Evolutionary conservation across 371 early-diverging fungal genomes (phyloP), one percentile per base, ranked within the genome.

Genomic region (Actinomortierella wolfii): DNA sequence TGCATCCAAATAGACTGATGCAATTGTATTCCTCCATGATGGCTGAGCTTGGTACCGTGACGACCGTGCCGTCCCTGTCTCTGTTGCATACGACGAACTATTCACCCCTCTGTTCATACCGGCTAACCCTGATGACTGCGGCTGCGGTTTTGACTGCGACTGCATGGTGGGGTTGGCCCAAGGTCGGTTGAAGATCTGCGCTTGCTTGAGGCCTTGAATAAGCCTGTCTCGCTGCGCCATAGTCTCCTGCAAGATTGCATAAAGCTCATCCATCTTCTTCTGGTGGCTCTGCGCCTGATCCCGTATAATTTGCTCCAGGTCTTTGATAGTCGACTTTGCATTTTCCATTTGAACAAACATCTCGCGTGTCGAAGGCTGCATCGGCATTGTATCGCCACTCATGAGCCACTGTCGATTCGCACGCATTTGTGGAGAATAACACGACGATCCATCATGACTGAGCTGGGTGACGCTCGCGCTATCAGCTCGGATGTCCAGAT

Each of bases 241-340:
- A 1, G 67, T 66, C 5, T 61, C 66, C 46, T 73, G 67, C 13
- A 73, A 46, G 20, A 73, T 62, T 20, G 17, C 43, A n/a, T 66
- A 73, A 23, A 73, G 44, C 9, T 66, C 62, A 8, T 48, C 20
- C 73, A 73, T 73, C 60, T 59, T 66, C 23, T 56, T 73, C 20
- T 62, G 44, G 45, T 73, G 67, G 2, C 59, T 48, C 24, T 73
- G 67, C 23, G 59, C 67, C 23, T 73, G 73, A 28, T 73, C 73
- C 0, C 57, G 58, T n/a, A 73, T 73, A 5, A 73, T 62, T 67
- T 73, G 66, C 21, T 73, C 73, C 25, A 73, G 63, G 24, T 73
- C 73, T 50, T 59, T 73, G 42, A 73, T 73, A 13, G 73, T 73
- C 24, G 73, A 53, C 44, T 62, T 73, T 39, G 73, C 73, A 48